Evolutionary conservation across 306 rosid genomes (phyloP), one percentile per base, ranked within the genome.

Genomic region (Prunus padus): DNA sequence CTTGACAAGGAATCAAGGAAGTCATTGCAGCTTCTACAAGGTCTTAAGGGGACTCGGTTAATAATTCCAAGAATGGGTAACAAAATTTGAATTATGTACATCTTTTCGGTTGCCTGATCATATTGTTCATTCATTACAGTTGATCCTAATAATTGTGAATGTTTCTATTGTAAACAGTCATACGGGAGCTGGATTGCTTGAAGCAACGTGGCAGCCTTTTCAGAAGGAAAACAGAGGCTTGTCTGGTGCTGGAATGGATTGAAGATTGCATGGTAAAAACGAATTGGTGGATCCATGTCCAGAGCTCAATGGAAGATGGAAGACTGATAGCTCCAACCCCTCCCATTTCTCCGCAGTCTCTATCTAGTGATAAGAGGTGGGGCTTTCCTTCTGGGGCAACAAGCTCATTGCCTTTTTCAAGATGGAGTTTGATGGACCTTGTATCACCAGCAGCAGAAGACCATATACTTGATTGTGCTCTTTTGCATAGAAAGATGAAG

Each of bases 1-100:
- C 83, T 95, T 81, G 82, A 86, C 89, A 92, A 88, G 80, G 92
- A 89, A 37, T 89, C 97, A 25, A 89, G 96, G 87, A 92, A 92
- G 76, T 84, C 88, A 77, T 67, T 95, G 76, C 91, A 89, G 77
- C 90, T 89, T 81, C 84, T 92, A 65, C 92, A 86, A 82, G 99
- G 97, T 77, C 92, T 95, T 66, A 88, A 79, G 72, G 87, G 93
- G 50, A 90, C 93, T 75, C 79, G 70, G n/a, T 84, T 95, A 70
- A 84, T 90, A 83, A 80, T 92, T 84, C 99, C 97, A 61, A 80
- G 83, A 69, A 86, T 81, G 67, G 96, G 98, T 87, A 92, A 84
- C 64, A 76, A 65, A 61, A 59, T 81, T 86, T 63, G 40, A 30
- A 46, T 47, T 61, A 49, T 0, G 30, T 79, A 54, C 51, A 37